A percentile compares a stretch with the other conserved stretches of the same genome.
These are phyloP conservation scores for Sphaerobolus stellatus DNA, from an alignment of 1,284 basidiomycete species.

Conservation along the genomic window DNA sequence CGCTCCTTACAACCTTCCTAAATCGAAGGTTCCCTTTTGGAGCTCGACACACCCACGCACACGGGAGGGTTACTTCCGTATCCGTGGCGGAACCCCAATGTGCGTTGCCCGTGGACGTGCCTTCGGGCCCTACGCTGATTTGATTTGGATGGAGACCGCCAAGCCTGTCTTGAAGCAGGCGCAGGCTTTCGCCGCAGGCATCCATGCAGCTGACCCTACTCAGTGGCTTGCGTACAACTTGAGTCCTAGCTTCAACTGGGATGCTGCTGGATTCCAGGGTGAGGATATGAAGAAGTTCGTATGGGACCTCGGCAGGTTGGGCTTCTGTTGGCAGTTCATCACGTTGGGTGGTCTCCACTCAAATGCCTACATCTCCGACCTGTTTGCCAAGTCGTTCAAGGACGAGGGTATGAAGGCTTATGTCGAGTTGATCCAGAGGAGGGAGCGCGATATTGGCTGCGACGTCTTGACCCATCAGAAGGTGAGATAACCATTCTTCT, in stretches of 20 bases:
- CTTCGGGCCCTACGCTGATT: conserved; percentile 91
- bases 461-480: conserved; percentile 92
- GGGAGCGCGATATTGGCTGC: conserved; percentile 85
- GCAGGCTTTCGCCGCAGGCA: conserved; percentile 87
- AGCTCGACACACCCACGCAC: conserved; percentile 95
- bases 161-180: conserved; percentile 94
- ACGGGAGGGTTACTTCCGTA: conserved; percentile 94
- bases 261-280: conserved; percentile 84
- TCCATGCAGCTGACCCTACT: conserved; percentile 76
- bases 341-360: conserved; percentile 96
- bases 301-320: conserved; percentile 91
- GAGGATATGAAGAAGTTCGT: conserved; percentile 89
- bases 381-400: conserved; percentile 86
- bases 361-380: conserved; percentile 94
- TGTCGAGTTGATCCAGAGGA: conserved; percentile 81
- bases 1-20: conserved; percentile 46
- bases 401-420: conserved; percentile 93
- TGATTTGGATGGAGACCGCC: conserved; percentile 98
- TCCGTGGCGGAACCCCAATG: conserved; percentile 94
- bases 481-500: conserved; percentile 35
- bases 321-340: conserved; percentile 98
- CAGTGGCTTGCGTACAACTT: conserved; percentile 97
- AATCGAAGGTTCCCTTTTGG: conserved; percentile 53
- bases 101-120: conserved; percentile 91
- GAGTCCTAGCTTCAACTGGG: conserved; percentile 91